A percentile compares a stretch with the other conserved stretches of the same genome.
phyloP scores from a whole-genome alignment of 495 filamentous ascomycete species.

The Friedmanniomyces simplex region DNA sequence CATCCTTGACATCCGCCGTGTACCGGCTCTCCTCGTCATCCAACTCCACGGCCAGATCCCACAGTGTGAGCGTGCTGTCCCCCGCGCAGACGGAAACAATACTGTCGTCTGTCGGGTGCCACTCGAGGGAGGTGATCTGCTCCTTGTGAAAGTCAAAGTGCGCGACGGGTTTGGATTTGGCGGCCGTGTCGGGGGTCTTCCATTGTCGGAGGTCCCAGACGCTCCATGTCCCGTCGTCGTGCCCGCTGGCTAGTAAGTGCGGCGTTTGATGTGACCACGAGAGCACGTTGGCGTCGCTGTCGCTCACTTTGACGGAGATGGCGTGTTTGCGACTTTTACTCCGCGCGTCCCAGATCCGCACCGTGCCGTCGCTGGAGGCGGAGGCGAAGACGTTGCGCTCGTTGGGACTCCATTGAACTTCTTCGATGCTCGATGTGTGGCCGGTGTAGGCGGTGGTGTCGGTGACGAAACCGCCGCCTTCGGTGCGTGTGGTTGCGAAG shows the following conservation, averaged over 20 bases:
- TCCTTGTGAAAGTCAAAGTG: constrained; percentile 90
- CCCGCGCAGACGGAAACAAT: constrained; percentile 86
- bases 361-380: constrained; percentile 82
- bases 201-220: constrained; percentile 95
- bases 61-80: constrained; percentile 87
- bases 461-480: constrained; percentile 78
- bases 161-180: constrained; percentile 59
- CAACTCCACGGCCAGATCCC: constrained; percentile 93
- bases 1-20: constrained; percentile 74
- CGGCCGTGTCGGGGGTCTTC: constrained; percentile 51
- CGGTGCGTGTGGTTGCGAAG: constrained; percentile 72
- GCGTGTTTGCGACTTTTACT: constrained; percentile 77
- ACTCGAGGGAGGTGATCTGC: constrained; percentile 91
- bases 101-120: constrained; percentile 93
- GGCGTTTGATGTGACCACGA: constrained; percentile 81
- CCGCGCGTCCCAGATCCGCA: constrained; percentile 91
- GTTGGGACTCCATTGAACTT: constrained; percentile 89
- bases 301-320: constrained; percentile 72
- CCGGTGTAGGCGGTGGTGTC: constrained; percentile 70
- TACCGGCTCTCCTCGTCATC: constrained; percentile 93
- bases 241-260: constrained; percentile 83
- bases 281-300: constrained; percentile 87
- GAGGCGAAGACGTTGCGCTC: constrained; percentile 89
- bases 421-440: constrained; percentile 78
- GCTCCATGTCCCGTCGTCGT: constrained; percentile 87